Conservation (phyloP, 2,329 filamentous ascomycete species). For the Colletotrichum theobromicola region DNA sequence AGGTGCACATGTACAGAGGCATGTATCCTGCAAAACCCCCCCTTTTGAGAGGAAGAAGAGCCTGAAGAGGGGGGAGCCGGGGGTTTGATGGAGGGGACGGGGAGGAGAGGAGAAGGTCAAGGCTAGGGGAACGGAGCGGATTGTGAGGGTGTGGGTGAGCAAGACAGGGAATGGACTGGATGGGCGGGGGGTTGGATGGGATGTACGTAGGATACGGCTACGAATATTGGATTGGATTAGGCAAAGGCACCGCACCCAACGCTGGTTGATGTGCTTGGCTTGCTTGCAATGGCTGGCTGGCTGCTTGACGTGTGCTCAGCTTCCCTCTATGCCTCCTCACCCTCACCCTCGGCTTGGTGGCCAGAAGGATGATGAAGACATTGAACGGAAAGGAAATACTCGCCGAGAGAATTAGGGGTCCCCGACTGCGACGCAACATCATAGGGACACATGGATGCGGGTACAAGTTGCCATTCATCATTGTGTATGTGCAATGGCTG, state of each 20-base stretch:
- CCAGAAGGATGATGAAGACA: neutral
- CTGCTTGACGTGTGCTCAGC: neutral
- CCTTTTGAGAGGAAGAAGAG: neutral
- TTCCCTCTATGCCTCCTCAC: neutral
- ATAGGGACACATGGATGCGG: neutral
- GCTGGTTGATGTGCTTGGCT: neutral
- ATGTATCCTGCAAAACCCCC: neutral
- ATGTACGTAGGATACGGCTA: neutral
- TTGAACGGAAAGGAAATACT: neutral
- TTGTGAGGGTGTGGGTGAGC: neutral
- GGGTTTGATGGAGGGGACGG: neutral
- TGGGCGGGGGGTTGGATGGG: neutral
- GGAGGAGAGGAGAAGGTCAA: neutral
- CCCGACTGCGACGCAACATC: neutral
- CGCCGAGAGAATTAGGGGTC: neutral
- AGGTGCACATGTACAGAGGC: neutral
- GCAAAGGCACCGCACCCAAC: neutral
- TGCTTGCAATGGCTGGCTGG: neutral
- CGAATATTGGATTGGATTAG: neutral
- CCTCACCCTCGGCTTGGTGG: neutral
- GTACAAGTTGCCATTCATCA: neutral
- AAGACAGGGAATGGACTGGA: conserved; percentile 8
- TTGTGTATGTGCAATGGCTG: neutral
- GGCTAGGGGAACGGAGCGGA: neutral
- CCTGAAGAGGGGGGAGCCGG: neutral